Evolutionary conservation across 768 basidiomycete genomes (phyloP), one percentile per base, ranked within the genome.

Genomic region (Phaffia tasmanica): DNA sequence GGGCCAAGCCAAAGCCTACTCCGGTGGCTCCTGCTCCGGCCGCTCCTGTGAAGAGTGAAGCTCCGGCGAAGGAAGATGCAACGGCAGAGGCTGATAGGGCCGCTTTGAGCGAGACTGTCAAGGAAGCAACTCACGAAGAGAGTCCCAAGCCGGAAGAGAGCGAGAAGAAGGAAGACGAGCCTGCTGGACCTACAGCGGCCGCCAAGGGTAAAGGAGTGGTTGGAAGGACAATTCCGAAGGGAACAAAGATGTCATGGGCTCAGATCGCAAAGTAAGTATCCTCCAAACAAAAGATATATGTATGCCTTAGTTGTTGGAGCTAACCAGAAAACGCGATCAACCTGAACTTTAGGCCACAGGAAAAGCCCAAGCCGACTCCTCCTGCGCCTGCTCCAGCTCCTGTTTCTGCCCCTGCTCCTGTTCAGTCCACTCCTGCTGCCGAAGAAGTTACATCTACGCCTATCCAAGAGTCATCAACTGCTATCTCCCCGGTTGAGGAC

Each of bases 251-350:
- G 71, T 76, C 75, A 51, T 77, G 77, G 77, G 77, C 77, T 29
- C 77, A 77, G 63, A 77, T 77, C 69, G 77, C 77, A 54, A 75
- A 74, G 75, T 77, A 64, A 70, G 76, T 72, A 1, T 49, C 7
- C n/a, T 54, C 23, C 25, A 29, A 42, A 42, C 6, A 42, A 42
- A 11, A 42, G 11, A 42, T 42, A 4, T 4, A 42, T 42, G n/a
- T 42, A 42, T 42, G 11, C 35, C 4, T 42, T 42, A 11, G 4
- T 4, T 42, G 35, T 42, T 42, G 35, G 11, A 42, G 11, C 35
- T 42, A 42, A 42, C n/a, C 35, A 42, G 35, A 11, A 42, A 11
- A 42, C 35, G 35, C 35, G 35, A 42, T 42, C 35, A 5, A 42
- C 11, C 11, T 11, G 11, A 42, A 42, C 25, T 42, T 15, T 57